Evolutionary conservation across 768 basidiomycete genomes (phyloP).

Genomic region (Termitomyces titanicus): DNA sequence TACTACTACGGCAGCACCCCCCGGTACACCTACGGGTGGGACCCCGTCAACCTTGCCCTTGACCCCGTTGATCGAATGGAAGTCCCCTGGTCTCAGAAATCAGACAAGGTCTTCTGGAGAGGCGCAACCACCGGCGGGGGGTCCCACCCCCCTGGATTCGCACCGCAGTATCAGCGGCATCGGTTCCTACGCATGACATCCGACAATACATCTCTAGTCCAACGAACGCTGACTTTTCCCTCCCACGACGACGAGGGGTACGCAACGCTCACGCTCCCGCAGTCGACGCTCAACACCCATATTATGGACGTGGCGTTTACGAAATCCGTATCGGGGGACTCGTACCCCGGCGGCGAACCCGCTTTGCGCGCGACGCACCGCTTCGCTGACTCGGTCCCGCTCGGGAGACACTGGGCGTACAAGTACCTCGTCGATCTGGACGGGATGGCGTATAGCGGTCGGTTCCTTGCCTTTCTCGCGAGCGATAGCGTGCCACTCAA

Average conservation of each 20-base stretch:
- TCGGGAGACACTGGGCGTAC: conserved; percentile 89
- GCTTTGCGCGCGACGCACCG: conserved; percentile 63
- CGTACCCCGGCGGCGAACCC: conserved; percentile 73
- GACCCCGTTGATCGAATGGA: conserved; percentile 85
- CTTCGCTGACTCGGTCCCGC: conserved; percentile 70
- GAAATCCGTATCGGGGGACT: conserved; percentile 61
- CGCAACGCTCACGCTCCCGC: conserved; percentile 44
- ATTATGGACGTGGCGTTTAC: conserved; percentile 90
- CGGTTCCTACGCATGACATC: conserved; percentile 86
- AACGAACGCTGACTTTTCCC: too few relatives aligned
- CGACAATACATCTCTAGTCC: too few relatives aligned
- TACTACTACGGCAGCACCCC: conserved; percentile 88
- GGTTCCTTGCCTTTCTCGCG: conserved; percentile 81
- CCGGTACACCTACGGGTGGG: conserved; percentile 90
- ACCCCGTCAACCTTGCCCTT: conserved; percentile 66
- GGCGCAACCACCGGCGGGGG: conserved; percentile 97
- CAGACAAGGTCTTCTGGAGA: conserved; percentile 89
- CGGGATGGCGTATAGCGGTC: conserved; percentile 92
- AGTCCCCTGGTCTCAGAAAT: conserved; percentile 83
- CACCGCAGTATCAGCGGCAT: conserved; percentile 83
- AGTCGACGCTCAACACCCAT: conserved; percentile 62
- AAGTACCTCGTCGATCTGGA: conserved; percentile 92
- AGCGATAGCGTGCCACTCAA: conserved; percentile 91
- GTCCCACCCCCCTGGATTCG: conserved; percentile 79
- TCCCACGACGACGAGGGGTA: too few relatives aligned